phyloP scores from a whole-genome alignment of 2,329 filamentous ascomycete species.

The Sporothrix globosa region DNA sequence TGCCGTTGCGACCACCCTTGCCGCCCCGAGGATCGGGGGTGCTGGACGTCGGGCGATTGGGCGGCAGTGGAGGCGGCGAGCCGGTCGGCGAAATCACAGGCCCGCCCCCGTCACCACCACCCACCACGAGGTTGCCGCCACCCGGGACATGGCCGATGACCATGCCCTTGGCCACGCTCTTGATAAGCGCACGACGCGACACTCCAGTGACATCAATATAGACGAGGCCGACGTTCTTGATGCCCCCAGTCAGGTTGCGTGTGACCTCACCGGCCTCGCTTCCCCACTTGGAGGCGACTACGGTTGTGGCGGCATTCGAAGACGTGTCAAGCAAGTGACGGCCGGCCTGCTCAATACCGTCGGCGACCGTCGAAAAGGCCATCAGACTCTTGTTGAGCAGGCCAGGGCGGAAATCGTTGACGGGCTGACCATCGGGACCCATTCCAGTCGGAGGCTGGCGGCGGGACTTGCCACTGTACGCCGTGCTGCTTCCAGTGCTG shows the following conservation, averaged over 20 bases:
- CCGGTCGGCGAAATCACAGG: constrained; percentile 34
- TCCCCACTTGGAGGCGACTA: constrained; percentile 90
- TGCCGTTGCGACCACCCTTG: background rate
- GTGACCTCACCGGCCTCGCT: constrained; percentile 80
- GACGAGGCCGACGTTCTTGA: constrained; percentile 95
- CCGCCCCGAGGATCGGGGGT: constrained; percentile 6
- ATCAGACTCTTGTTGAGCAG: constrained; percentile 95
- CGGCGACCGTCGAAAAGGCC: constrained; percentile 91
- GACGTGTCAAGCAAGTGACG: constrained; percentile 74
- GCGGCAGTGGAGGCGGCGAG: constrained; percentile 23
- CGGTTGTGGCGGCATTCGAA: constrained; percentile 76
- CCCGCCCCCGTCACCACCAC: constrained; percentile 56
- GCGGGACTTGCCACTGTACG: constrained; percentile 12
- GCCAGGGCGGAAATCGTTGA: constrained; percentile 78
- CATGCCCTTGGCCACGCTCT: constrained; percentile 97
- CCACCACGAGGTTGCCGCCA: constrained; percentile 73
- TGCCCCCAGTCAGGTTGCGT: constrained; percentile 74
- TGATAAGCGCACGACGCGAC: constrained; percentile 83
- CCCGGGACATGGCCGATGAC: constrained; percentile 78
- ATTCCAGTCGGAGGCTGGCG: constrained; percentile 56
- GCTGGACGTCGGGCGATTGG: background rate
- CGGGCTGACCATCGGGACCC: constrained; percentile 69
- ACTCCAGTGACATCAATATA: constrained; percentile 97
- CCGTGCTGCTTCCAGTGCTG: constrained; percentile 9
- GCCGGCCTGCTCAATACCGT: constrained; percentile 88